A percentile compares a stretch with the other conserved stretches of the same genome.
Evolutionary conservation across 345 rosid species (phyloP).

Genomic region (Moricandia arvensis): DNA sequence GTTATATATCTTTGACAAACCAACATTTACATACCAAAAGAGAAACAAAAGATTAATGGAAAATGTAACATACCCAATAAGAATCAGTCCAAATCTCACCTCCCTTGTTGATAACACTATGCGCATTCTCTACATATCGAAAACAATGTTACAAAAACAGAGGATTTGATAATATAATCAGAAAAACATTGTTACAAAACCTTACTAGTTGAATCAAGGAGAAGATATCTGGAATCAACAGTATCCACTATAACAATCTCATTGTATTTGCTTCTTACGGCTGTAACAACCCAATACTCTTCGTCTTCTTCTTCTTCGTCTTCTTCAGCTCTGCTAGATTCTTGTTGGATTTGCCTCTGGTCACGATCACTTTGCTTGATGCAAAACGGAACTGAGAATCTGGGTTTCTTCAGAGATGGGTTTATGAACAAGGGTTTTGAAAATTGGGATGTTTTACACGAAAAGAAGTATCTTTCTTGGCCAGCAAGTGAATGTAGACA

Average conservation of each 20-base stretch:
- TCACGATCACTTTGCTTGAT: conserved; percentile 20
- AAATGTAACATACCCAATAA: conserved; percentile 59
- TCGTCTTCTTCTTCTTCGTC: conserved; percentile 42
- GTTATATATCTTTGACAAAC: background rate
- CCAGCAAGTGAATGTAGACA: conserved; percentile 14
- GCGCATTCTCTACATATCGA: conserved; percentile 59
- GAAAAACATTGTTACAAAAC: background rate
- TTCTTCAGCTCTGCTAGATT: background rate
- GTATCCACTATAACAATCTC: conserved; percentile 75
- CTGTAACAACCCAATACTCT: conserved; percentile 51
- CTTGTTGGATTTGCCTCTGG: background rate
- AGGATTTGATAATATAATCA: background rate
- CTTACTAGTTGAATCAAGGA: conserved; percentile 75
- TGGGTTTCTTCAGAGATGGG: conserved; percentile 21
- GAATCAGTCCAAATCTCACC: conserved; percentile 69
- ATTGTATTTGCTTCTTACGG: conserved; percentile 59
- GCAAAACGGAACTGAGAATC: conserved; percentile 30
- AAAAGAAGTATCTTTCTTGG: conserved; percentile 21
- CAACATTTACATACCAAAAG: background rate
- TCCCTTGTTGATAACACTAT: conserved; percentile 66
- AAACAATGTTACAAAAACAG: background rate
- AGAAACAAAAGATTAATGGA: background rate
- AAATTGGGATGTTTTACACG: conserved; percentile 7
- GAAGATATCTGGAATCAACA: conserved; percentile 57
- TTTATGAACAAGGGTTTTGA: conserved; percentile 23